These are phyloP conservation scores for Penicillium soppii DNA, from an alignment of 495 filamentous ascomycete species.

Conservation along the genomic window DNA sequence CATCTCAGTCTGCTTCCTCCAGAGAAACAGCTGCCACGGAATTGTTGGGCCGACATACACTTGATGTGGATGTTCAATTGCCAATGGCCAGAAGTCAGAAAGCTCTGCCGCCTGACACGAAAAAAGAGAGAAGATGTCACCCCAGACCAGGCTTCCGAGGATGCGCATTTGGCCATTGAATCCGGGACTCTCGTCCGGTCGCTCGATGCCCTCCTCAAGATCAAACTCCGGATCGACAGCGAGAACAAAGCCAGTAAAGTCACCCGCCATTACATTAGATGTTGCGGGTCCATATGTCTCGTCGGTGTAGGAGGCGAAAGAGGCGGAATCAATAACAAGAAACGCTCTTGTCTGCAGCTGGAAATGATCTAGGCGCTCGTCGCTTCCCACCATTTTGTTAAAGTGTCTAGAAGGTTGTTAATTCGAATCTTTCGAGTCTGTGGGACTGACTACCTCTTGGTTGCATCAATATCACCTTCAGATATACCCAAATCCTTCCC, in stretches of 20 bases:
- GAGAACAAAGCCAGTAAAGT: slow-evolving; percentile 25
- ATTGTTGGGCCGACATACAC: slow-evolving; percentile 34
- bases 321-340: slow-evolving; percentile 23
- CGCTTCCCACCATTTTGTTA: no score
- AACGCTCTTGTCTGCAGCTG: slow-evolving; percentile 11
- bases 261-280: slow-evolving; percentile 9
- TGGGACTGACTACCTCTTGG: slow-evolving; percentile 18
- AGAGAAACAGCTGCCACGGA: slow-evolving; percentile 14
- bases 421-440: not conserved
- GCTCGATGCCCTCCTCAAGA: slow-evolving; percentile 6
- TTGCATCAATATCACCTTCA: slow-evolving; percentile 29
- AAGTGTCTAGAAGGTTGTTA: slow-evolving; percentile 17
- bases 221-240: slow-evolving; percentile 27
- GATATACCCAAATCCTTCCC: slow-evolving; percentile 25
- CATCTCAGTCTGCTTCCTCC: slow-evolving; percentile 22
- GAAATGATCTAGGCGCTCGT: no score
- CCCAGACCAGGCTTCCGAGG: slow-evolving; percentile 33
- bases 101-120: slow-evolving; percentile 9
- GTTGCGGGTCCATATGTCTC: slow-evolving; percentile 13
- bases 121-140: slow-evolving; percentile 28
- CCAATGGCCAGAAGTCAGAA: slow-evolving; percentile 31
- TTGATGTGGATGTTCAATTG: slow-evolving; percentile 28
- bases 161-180: slow-evolving; percentile 32
- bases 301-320: slow-evolving; percentile 23
- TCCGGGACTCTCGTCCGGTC: slow-evolving; percentile 19